Evolutionary conservation across 2,329 filamentous ascomycete genomes (phyloP).

Genomic region (Xylariaceae sp.): DNA sequence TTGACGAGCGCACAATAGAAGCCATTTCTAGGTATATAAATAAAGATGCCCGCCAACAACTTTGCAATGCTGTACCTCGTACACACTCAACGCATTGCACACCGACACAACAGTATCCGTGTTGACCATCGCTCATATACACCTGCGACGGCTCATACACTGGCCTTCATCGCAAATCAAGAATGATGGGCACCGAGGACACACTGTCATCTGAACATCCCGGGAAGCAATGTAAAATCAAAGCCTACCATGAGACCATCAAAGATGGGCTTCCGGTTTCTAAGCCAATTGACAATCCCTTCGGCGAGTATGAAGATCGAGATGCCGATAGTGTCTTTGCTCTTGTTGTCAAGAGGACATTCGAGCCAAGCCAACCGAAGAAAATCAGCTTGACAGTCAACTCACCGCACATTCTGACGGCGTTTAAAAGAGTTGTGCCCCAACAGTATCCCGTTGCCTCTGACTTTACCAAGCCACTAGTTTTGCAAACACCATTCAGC

Average conservation of each 20-base stretch:
- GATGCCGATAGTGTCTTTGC: slow-evolving; percentile 25
- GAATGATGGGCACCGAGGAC: too few relatives aligned
- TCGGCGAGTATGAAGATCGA: slow-evolving; percentile 15
- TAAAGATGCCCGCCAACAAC: too few relatives aligned
- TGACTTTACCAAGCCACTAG: slow-evolving; percentile 26
- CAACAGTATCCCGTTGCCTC: slow-evolving; percentile 25
- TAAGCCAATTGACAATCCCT: slow-evolving; percentile 21
- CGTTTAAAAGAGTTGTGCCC: slow-evolving; percentile 25
- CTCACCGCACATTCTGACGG: slow-evolving; percentile 27
- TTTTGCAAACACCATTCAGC: slow-evolving; percentile 23
- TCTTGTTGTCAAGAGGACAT: slow-evolving; percentile 24
- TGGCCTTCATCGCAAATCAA: too few relatives aligned
- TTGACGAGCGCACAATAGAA: too few relatives aligned
- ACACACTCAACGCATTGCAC: too few relatives aligned
- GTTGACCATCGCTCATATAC: too few relatives aligned
- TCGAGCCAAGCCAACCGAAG: slow-evolving; percentile 17
- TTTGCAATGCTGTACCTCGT: too few relatives aligned
- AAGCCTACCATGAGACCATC: slow-evolving; percentile 22
- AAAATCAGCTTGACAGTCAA: slow-evolving; percentile 25
- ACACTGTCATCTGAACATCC: neutral
- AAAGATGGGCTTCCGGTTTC: slow-evolving; percentile 12
- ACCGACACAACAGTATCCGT: too few relatives aligned
- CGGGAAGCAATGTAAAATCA: slow-evolving; percentile 27
- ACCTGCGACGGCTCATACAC: too few relatives aligned
- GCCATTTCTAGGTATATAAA: too few relatives aligned